These are phyloP conservation scores for Teunomyces tritomae DNA, from an alignment of 805 yeast genomes.

Conservation along the genomic window DNA sequence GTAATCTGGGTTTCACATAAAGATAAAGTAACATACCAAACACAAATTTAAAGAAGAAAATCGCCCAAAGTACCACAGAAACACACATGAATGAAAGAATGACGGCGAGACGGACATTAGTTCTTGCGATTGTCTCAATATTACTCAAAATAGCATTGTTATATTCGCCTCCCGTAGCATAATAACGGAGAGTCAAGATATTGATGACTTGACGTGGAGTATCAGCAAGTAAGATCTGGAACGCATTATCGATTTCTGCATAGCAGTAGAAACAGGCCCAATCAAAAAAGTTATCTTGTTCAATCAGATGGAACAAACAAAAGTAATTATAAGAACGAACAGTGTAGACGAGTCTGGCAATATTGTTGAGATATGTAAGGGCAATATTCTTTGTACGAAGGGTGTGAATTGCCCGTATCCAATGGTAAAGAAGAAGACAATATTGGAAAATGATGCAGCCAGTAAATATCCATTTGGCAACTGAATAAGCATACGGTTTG, in stretches of 20 bases:
- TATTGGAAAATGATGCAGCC: slow-evolving; percentile 78
- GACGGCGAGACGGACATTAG: slow-evolving; percentile 65
- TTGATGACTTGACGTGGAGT: slow-evolving; percentile 86
- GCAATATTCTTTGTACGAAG: slow-evolving; percentile 65
- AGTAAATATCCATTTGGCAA: slow-evolving; percentile 70
- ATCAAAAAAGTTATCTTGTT: slow-evolving; percentile 60
- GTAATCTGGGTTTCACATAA: slow-evolving; percentile 49
- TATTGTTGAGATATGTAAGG: slow-evolving; percentile 62
- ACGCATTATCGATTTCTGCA: slow-evolving; percentile 61
- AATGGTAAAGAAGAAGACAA: slow-evolving; percentile 53
- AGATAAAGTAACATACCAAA: slow-evolving; percentile 52
- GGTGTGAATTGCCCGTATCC: slow-evolving; percentile 55
- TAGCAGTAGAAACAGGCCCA: slow-evolving; percentile 65
- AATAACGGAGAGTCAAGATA: slow-evolving; percentile 60
- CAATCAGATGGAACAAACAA: slow-evolving; percentile 69
- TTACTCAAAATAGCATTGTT: slow-evolving; percentile 42
- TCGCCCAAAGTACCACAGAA: slow-evolving; percentile 70
- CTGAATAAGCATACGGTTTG: slow-evolving; percentile 45
- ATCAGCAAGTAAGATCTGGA: slow-evolving; percentile 67
- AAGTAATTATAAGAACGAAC: slow-evolving; percentile 58
- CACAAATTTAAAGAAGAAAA: slow-evolving; percentile 57
- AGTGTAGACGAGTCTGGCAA: slow-evolving; percentile 59
- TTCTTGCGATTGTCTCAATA: slow-evolving; percentile 55
- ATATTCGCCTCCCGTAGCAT: slow-evolving; percentile 47
- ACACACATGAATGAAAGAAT: slow-evolving; percentile 72